Evolutionary conservation across 352 stramenopile genomes (phyloP).

Genomic region (Sclerospora graminicola): DNA sequence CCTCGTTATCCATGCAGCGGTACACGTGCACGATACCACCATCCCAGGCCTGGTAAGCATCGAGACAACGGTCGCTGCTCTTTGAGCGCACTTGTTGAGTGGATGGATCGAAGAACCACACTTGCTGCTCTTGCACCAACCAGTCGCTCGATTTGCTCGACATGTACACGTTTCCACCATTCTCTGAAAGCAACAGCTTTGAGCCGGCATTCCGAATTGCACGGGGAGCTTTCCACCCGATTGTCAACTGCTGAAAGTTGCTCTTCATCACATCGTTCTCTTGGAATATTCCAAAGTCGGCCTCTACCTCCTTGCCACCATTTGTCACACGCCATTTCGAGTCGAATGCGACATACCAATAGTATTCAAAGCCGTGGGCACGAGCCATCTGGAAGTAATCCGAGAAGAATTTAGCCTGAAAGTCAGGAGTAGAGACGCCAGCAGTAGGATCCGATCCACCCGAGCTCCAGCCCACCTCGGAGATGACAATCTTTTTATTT

Average conservation of each 20-base stretch:
- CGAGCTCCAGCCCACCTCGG: slow-evolving; percentile 63
- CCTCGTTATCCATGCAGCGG: slow-evolving; percentile 35
- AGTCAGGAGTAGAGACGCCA: slow-evolving; percentile 29
- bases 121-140: slow-evolving; percentile 41
- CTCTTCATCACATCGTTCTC: slow-evolving; percentile 43
- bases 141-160: slow-evolving; percentile 29
- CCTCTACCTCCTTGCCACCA: slow-evolving; percentile 40
- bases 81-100: slow-evolving; percentile 51
- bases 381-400: slow-evolving; percentile 55
- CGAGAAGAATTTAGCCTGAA: slow-evolving; percentile 56
- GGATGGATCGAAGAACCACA: slow-evolving; percentile 50
- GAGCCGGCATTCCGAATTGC: slow-evolving; percentile 24
- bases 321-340: slow-evolving; percentile 42
- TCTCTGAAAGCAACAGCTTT: slow-evolving; percentile 26
- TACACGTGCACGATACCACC: slow-evolving; percentile 46
- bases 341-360: slow-evolving; percentile 69
- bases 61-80: slow-evolving; percentile 54
- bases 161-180: slow-evolving; percentile 30
- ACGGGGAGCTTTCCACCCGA: slow-evolving; percentile 20
- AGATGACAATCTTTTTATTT: slow-evolving; percentile 52
- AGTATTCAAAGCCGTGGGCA: slow-evolving; percentile 46
- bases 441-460: slow-evolving; percentile 18
- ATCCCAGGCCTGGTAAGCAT: slow-evolving; percentile 40
- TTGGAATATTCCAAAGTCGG: slow-evolving; percentile 52
- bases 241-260: slow-evolving; percentile 36